Conservation (phyloP, 2,329 filamentous ascomycete genomes). For the Ceratocystis cacaofunesta region DNA sequence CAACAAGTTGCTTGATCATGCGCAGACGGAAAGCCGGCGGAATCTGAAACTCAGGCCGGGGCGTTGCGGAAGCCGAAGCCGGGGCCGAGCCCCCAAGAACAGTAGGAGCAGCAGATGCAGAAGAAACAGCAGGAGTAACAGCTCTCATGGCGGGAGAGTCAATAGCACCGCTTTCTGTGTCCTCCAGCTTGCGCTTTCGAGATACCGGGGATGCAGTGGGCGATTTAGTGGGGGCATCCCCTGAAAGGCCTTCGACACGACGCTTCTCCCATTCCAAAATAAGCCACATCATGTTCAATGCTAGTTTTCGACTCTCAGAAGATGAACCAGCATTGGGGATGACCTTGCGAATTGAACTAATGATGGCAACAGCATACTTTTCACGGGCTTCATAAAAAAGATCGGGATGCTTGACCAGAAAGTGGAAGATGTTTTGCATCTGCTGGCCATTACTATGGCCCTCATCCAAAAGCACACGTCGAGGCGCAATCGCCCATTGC, state of each 20-base stretch:
- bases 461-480: slow-evolving; percentile 84
- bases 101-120: not conserved
- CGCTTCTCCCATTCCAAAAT: slow-evolving; percentile 89
- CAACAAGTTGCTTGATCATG: slow-evolving; percentile 87
- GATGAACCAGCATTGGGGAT: slow-evolving; percentile 70
- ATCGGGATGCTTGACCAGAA: slow-evolving; percentile 80
- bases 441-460: slow-evolving; percentile 78
- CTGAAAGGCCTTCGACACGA: slow-evolving; percentile 48
- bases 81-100: not conserved
- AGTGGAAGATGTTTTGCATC: slow-evolving; percentile 94
- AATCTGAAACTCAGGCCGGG: slow-evolving; percentile 51
- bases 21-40: slow-evolving; percentile 53
- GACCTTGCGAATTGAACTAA: slow-evolving; percentile 77
- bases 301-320: slow-evolving; percentile 81
- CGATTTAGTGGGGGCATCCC: not conserved
- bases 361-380: slow-evolving; percentile 77
- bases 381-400: slow-evolving; percentile 92
- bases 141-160: not conserved
- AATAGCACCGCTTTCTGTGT: slow-evolving; percentile 25
- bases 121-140: not conserved
- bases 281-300: slow-evolving; percentile 75
- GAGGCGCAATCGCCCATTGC: slow-evolving; percentile 77
- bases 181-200: slow-evolving; percentile 64
- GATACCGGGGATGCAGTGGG: slow-evolving; percentile 46
- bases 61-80: not conserved